Evolutionary conservation across 148 eudicot genomes (phyloP), one percentile per base, ranked within the genome.

Genomic region (Chenopodium quinoa): DNA sequence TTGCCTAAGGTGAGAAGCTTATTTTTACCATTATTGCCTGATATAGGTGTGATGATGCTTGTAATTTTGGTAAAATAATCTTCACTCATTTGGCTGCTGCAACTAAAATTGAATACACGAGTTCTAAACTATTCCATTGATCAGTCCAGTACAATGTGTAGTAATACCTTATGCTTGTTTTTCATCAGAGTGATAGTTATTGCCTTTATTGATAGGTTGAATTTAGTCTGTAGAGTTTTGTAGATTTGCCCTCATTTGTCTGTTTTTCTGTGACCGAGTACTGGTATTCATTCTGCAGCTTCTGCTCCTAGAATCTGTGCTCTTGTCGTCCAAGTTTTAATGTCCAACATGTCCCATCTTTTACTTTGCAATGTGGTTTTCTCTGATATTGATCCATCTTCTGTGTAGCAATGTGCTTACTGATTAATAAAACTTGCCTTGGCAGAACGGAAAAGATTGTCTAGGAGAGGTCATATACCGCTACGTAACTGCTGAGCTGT

Each of bases 381-480:
- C 8, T 76, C 7, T 47, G 54, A 10, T 2, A 34, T 14, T 16
- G 74, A 1, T 29, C 5, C 25, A 25, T 56, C 4, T 23, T 27
- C 4, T 27, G 8, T 4, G 27, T 67, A 4, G 32, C 5, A 48
- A 56, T 54, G 37, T 69, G 17, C 14, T 62, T 4, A 71, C 70
- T 64, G 37, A 72, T 32, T 37, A 47, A 69, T 75, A 25, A 1
- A 23, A 27, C 27, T 79, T 83, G 71, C 17, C 75, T 75, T 77
- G 88, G 82, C 90, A 95, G 99, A 96, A 85, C 70, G 99, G 97
- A 78, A 96, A 89, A 86, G 92, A 88, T 31, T 96, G 97, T 82
- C 76, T 93, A 7, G 98, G 99, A 73, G 99, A 96, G 66, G 82
- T 90, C 84, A 92, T 96, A 80, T 93, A 96, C 82, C 93, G 90